Percentiles rank a stretch among this genome's conserved stretches.
Conservation (phyloP, 768 basidiomycete species). For the Psilocybe azurescens region DNA sequence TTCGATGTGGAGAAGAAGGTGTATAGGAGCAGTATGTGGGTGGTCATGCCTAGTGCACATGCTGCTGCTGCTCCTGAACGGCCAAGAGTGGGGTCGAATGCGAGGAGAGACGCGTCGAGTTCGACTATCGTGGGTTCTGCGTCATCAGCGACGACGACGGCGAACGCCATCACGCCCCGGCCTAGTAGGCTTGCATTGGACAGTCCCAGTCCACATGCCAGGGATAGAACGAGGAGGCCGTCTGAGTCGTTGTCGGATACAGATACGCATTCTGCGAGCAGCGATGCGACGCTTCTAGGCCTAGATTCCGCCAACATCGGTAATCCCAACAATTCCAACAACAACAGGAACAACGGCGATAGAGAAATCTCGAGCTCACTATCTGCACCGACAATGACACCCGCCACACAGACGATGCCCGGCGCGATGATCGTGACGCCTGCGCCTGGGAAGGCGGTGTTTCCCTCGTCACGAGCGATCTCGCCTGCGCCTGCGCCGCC, state of each 20-base stretch:
- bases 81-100: constrained; percentile 1
- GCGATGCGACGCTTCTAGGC: constrained; percentile 14
- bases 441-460: neutral
- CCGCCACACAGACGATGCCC: constrained; percentile 23
- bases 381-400: constrained; percentile 5
- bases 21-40: constrained; percentile 56
- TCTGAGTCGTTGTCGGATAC: constrained; percentile 16
- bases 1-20: constrained; percentile 56
- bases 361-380: neutral
- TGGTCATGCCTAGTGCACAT: constrained; percentile 35
- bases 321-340: too few species aligned
- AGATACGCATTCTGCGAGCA: constrained; percentile 8
- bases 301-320: neutral
- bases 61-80: neutral
- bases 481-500: constrained; percentile 7
- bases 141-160: neutral
- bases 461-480: constrained; percentile 4
- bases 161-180: constrained; percentile 36
- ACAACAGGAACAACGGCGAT: neutral
- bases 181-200: constrained; percentile 43
- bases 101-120: constrained; percentile 24
- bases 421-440: constrained; percentile 26
- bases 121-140: constrained; percentile 16
- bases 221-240: constrained; percentile 9
- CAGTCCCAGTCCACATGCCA: constrained; percentile 27